Percentiles rank a stretch among this genome's conserved stretches.
Evolutionary conservation across 1,284 basidiomycete genomes (phyloP).

Genomic region (Tilletiopsis washingtonensis): DNA sequence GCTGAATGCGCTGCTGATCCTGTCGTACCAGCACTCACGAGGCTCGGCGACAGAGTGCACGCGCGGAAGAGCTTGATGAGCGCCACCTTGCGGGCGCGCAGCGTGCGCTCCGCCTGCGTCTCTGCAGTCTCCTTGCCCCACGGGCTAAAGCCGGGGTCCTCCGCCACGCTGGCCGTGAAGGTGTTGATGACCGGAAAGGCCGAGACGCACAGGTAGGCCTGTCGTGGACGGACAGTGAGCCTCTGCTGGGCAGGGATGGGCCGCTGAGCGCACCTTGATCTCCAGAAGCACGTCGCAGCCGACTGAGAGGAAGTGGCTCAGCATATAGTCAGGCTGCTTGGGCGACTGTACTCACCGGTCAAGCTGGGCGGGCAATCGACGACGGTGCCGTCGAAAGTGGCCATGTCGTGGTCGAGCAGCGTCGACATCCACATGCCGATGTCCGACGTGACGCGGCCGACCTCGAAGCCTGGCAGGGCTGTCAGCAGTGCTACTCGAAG

Average conservation of each 20-base stretch:
- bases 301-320: too few species aligned
- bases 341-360: too few species aligned
- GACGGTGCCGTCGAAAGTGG: conserved; percentile 35
- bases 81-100: conserved; percentile 67
- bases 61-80: conserved; percentile 38
- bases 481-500: too few species aligned
- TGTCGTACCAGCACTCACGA: too few species aligned
- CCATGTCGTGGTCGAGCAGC: conserved; percentile 34
- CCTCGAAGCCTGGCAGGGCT: conserved; percentile 35
- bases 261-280: conserved; percentile 14
- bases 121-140: conserved; percentile 58
- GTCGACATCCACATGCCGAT: conserved; percentile 42
- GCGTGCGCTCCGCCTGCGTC: conserved; percentile 61
- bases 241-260: neutral
- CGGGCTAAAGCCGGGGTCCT: neutral
- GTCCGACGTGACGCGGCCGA: conserved; percentile 36
- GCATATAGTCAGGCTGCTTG: too few species aligned
- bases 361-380: conserved; percentile 36
- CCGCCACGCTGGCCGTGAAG: neutral
- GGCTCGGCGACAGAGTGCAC: conserved; percentile 29
- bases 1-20: too few species aligned
- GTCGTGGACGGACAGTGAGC: neutral
- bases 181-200: too few species aligned
- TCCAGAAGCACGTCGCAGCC: conserved; percentile 42
- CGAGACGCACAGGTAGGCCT: conserved; percentile 9